Percentiles rank a stretch among this genome's conserved stretches.
Evolutionary conservation across 768 basidiomycete species (phyloP).

Genomic region (Psilocybe azurescens): DNA sequence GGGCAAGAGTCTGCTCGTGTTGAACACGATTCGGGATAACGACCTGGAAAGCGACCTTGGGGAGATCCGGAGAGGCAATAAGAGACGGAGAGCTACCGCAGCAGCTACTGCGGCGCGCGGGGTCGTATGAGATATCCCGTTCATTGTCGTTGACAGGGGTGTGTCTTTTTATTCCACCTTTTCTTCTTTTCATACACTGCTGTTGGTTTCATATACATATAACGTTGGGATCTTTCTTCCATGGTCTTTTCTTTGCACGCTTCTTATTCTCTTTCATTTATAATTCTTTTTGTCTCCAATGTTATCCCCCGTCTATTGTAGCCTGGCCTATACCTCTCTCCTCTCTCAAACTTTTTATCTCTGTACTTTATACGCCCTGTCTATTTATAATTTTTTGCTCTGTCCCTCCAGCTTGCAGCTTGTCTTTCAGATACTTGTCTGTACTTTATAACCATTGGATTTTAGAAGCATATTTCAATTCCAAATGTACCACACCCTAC

Average conservation of each 20-base stretch:
- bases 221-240: not conserved
- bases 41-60: slow-evolving; percentile 80
- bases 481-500: not conserved
- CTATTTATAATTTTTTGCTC: not conserved
- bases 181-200: slow-evolving; percentile 22
- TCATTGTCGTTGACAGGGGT: not conserved
- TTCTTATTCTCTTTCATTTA: not conserved
- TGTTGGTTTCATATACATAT: not conserved
- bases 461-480: not conserved
- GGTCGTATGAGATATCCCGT: slow-evolving; percentile 3
- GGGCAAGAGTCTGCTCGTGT: slow-evolving; percentile 70
- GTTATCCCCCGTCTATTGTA: not conserved
- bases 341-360: not conserved
- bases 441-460: not conserved
- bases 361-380: not conserved
- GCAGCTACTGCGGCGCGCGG: slow-evolving; percentile 29
- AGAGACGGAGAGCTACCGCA: slow-evolving; percentile 45
- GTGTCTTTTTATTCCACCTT: slow-evolving; percentile 26
- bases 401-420: not conserved
- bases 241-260: not conserved
- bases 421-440: not conserved
- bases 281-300: not conserved
- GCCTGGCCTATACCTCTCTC: not conserved
- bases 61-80: slow-evolving; percentile 80
- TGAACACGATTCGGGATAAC: slow-evolving; percentile 63